Evolutionary conservation across 768 basidiomycete species (phyloP).

Genomic region (Podaxis mareebaensis): DNA sequence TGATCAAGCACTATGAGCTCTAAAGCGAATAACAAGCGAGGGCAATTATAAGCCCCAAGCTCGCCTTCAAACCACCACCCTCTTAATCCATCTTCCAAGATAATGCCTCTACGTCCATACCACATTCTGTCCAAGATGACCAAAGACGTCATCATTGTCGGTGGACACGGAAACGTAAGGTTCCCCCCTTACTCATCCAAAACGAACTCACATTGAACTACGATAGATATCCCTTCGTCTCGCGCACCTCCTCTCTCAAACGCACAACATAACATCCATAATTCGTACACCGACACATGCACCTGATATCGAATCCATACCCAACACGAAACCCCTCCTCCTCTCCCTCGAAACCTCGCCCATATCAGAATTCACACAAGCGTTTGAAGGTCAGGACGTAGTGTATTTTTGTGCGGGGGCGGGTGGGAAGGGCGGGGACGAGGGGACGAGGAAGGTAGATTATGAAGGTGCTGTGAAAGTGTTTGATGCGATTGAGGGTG

Average conservation of each 20-base stretch:
- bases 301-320: conserved; percentile 35
- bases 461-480: conserved; percentile 66
- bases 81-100: background rate
- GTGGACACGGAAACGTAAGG: conserved; percentile 41
- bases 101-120: background rate
- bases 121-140: background rate
- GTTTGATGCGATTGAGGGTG: conserved; percentile 62
- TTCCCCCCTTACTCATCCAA: background rate
- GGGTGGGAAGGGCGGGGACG: conserved; percentile 56
- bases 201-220: conserved; percentile 23
- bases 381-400: conserved; percentile 41
- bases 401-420: conserved; percentile 51
- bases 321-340: conserved; percentile 43
- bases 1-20: background rate
- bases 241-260: conserved; percentile 42
- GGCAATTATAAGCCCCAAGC: background rate
- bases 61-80: background rate
- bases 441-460: conserved; percentile 53
- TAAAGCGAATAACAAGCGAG: background rate
- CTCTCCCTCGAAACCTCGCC: conserved; percentile 56
- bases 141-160: conserved; percentile 49
- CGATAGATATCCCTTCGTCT: conserved; percentile 47
- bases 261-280: conserved; percentile 50
- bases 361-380: conserved; percentile 41
- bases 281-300: conserved; percentile 49